Evolutionary conservation across 73 alveolate species (phyloP), one percentile per base, ranked within the genome.

Genomic region (Tetrahymena malaccensis): DNA sequence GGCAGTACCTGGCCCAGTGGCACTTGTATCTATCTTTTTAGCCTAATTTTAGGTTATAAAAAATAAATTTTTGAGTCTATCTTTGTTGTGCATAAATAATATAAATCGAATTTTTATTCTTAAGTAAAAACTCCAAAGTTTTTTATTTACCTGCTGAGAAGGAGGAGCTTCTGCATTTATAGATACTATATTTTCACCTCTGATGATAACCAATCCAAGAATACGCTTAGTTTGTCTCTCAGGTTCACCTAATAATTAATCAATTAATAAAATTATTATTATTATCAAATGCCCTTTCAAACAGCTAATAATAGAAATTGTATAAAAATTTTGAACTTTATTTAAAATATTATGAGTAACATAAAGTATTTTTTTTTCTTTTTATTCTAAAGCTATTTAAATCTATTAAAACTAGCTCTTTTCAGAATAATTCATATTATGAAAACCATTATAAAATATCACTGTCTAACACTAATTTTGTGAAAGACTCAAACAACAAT

Each of bases 131-230:
- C 21, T 10, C 6, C 4, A 70, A 95, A 40, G 9, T 40, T 40
- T 4, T 96, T 98, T 97, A 96, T 98, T 97, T 95, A 98, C 98
- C 83, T 97, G 98, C 94, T 98, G 97, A 19, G 99, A 98, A n/a
- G 99, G 99, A 34, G 99, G 99, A 31, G 99, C 99, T 97, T 99
- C 99, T 13, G 99, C 99, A 93, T 99, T 96, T 96, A 99, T 96
- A 35, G 99, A 97, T 84, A 99, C 98, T 43, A 99, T 99, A 97
- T 98, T 99, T 96, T 99, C 99, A 85, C 99, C 99, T 96, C 96
- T 85, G 10, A 57, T 94, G 34, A 95, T 85, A 7, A 94, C 96
- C 94, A 96, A 94, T 33, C 98, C 98, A 33, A 96, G 96, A 83
- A 97, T 96, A 58, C 98, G 94, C 94, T 96, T 96, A 35, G 97